Conservation (phyloP, 495 filamentous ascomycete genomes). For the Cetradonia linearis region DNA sequence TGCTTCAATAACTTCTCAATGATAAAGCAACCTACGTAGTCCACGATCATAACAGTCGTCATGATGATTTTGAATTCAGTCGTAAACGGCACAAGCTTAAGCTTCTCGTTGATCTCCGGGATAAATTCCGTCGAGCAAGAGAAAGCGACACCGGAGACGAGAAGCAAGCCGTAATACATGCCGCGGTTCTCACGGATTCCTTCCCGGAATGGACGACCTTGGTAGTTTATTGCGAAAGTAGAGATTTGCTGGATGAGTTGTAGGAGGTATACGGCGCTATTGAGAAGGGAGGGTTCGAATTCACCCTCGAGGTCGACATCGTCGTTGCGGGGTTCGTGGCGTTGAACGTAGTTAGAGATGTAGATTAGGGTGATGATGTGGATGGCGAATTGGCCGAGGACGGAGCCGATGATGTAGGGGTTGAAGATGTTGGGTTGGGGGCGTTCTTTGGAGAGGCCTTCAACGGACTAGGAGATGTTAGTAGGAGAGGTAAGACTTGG, state of each 20-base stretch:
- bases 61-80: constrained; percentile 82
- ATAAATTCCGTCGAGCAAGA: constrained; percentile 93
- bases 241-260: constrained; percentile 99
- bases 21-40: constrained; percentile 80
- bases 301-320: constrained; percentile 89
- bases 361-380: constrained; percentile 94
- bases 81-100: constrained; percentile 87
- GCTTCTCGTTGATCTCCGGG: constrained; percentile 87
- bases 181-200: constrained; percentile 87
- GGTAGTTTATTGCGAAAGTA: constrained; percentile 99
- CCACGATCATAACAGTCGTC: constrained; percentile 74
- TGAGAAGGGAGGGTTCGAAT: constrained; percentile 87
- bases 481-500: constrained; percentile 7
- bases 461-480: constrained; percentile 57
- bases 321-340: constrained; percentile 60
- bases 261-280: constrained; percentile 93
- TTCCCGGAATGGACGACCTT: constrained; percentile 95
- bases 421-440: constrained; percentile 99
- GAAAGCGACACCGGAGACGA: constrained; percentile 82
- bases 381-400: constrained; percentile 94
- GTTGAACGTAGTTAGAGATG: constrained; percentile 78
- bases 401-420: constrained; percentile 93
- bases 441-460: constrained; percentile 90
- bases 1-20: constrained; percentile 82
- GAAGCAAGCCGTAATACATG: constrained; percentile 95